A percentile compares a stretch with the other conserved stretches of the same genome.
These are phyloP conservation scores for Alloascoidea hylecoeti DNA, from an alignment of 805 yeast genomes.

Conservation along the genomic window DNA sequence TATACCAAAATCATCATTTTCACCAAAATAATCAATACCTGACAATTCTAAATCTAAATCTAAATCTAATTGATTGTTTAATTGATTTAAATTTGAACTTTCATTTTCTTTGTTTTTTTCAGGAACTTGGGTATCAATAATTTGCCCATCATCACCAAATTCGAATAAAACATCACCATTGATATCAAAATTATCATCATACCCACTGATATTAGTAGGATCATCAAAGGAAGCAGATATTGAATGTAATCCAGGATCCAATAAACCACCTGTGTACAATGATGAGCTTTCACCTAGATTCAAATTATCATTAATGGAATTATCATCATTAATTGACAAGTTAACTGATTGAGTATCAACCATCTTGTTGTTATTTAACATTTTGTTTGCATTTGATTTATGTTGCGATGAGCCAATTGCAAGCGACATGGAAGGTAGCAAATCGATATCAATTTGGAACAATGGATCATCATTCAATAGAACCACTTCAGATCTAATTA, in stretches of 20 bases:
- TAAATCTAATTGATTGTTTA: background rate
- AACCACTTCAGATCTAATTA: background rate
- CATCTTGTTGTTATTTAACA: background rate
- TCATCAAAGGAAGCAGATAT: background rate
- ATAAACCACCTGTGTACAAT: background rate
- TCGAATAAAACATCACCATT: background rate
- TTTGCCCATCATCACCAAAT: conserved; percentile 1
- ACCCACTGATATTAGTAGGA: no score
- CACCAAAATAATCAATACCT: no score
- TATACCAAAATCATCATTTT: no score
- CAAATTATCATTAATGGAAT: background rate
- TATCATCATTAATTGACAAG: background rate
- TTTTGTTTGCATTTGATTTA: no score
- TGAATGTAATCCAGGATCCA: background rate
- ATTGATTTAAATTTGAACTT: background rate
- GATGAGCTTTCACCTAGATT: background rate
- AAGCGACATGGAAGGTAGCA: background rate
- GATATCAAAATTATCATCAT: background rate
- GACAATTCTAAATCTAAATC: background rate
- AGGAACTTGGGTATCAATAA: background rate
- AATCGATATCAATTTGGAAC: conserved; percentile 1
- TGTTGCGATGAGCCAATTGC: no score
- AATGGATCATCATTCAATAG: background rate
- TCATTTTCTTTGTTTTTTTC: background rate
- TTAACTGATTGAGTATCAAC: background rate